These are phyloP conservation scores for Tranzscheliella williamsii DNA, from an alignment of 1,284 basidiomycete genomes.

Conservation along the genomic window DNA sequence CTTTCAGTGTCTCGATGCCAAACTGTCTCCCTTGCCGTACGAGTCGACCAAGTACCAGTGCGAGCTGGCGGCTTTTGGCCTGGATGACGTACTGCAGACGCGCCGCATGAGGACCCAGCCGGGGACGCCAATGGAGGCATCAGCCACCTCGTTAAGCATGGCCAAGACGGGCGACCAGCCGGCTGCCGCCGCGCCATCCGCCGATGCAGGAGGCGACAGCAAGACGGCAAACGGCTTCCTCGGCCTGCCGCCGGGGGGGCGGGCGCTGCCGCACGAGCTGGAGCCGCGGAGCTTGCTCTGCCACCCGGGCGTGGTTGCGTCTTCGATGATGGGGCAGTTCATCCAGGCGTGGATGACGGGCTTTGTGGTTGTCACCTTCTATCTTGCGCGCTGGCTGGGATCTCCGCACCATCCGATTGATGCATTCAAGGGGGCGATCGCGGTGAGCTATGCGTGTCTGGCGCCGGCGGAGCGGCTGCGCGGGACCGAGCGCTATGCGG, in stretches of 20 bases:
- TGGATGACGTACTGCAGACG: conserved; percentile 51
- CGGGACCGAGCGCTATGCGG: conserved; percentile 51
- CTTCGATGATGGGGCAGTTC: conserved; percentile 57
- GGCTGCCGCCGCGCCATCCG: conserved; percentile 1
- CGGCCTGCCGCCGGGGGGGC: conserved; percentile 25
- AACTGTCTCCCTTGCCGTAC: conserved; percentile 49
- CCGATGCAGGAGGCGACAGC: conserved; percentile 17
- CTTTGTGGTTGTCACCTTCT: conserved; percentile 52
- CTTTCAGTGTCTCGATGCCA: conserved; percentile 52
- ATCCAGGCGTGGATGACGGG: conserved; percentile 44
- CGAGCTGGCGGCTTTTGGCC: conserved; percentile 55
- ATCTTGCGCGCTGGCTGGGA: conserved; percentile 54
- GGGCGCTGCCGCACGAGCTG: conserved; percentile 12
- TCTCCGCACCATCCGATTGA: conserved; percentile 58
- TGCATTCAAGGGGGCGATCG: conserved; percentile 57
- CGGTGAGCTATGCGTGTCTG: conserved; percentile 50
- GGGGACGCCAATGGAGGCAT: conserved; percentile 41
- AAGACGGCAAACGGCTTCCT: conserved; percentile 25
- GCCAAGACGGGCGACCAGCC: conserved; percentile 1
- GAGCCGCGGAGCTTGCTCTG: conserved; percentile 52
- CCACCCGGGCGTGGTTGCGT: conserved; percentile 61
- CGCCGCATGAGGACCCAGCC: conserved; percentile 36
- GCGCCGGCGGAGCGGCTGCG: conserved; percentile 42
- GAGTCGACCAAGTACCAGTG: conserved; percentile 61
- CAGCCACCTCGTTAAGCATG: conserved; percentile 14